Percentiles rank a stretch among this genome's conserved stretches.
These are phyloP conservation scores for Boletus rubroflammeus DNA, from an alignment of 768 basidiomycete genomes.

Conservation along the genomic window DNA sequence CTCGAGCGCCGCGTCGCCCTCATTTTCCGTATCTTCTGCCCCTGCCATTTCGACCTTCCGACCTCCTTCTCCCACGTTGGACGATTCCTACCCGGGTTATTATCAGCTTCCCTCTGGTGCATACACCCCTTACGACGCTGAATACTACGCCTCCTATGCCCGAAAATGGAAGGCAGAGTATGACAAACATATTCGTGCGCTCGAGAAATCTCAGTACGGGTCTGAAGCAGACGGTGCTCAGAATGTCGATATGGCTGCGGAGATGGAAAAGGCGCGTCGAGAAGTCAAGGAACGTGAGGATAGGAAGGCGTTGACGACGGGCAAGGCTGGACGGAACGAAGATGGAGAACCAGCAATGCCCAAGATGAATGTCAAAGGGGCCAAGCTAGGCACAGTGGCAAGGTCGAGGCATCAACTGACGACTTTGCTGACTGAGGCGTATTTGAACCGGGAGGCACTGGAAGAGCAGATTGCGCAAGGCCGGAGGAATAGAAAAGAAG, in stretches of 20 bases:
- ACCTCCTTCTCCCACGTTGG: slow-evolving; percentile 69
- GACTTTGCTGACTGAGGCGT: slow-evolving; percentile 78
- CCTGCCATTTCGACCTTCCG: slow-evolving; percentile 64
- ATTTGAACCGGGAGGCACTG: slow-evolving; percentile 74
- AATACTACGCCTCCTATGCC: slow-evolving; percentile 64
- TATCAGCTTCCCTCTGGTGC: slow-evolving; percentile 77
- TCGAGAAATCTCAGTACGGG: slow-evolving; percentile 71
- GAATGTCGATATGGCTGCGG: slow-evolving; percentile 60
- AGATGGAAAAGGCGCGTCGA: slow-evolving; percentile 73
- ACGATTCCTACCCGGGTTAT: slow-evolving; percentile 83
- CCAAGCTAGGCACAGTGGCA: slow-evolving; percentile 68
- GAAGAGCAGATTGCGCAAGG: slow-evolving; percentile 85
- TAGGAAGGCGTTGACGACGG: slow-evolving; percentile 68
- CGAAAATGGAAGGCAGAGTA: slow-evolving; percentile 74
- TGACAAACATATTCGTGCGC: slow-evolving; percentile 63
- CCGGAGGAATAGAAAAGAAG: slow-evolving; percentile 79
- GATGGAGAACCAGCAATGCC: slow-evolving; percentile 55
- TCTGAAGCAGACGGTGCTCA: slow-evolving; percentile 42
- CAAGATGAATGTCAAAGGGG: slow-evolving; percentile 81
- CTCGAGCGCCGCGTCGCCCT: slow-evolving; percentile 42
- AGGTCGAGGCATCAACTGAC: slow-evolving; percentile 74
- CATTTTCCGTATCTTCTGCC: slow-evolving; percentile 59
- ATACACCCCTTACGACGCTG: slow-evolving; percentile 72
- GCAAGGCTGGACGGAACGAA: slow-evolving; percentile 37
- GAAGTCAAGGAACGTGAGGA: slow-evolving; percentile 77